Base-by-base conservation (phyloP, 176 grass and related monocot species). In the Otatea glauca region DNA sequence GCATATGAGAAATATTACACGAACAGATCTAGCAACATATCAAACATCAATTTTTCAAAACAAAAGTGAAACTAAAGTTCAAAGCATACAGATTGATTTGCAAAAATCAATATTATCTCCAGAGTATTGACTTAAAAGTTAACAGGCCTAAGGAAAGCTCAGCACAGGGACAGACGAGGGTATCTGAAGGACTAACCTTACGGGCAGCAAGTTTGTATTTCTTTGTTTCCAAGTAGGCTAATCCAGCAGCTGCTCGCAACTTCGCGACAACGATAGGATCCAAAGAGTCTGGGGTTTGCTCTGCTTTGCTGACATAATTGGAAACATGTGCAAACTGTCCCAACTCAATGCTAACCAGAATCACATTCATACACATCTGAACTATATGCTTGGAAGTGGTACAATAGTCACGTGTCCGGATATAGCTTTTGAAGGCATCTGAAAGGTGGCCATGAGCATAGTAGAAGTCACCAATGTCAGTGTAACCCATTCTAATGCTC, bases 401-500 rank as follows among this genome's bases (percentile, higher is more conserved):
- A 80, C 97, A 99, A 81, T 99, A 99, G 67, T 99, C 97, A 47
- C 97, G 91, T 27, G 97, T 99, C 58, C 97, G 77, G 74, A 99
- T 88, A 84, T 96, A 99, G 82, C 83, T 96, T 72, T 99, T 99
- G 82, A 99, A 99, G 35, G 97, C 91, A 44, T 99, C 97, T 5
- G 92, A 86, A 68, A 99, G 93, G 48, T 89, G 84, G 12, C 97
- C 97, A 69, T 92, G 97, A 73, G 84, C 81, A 62, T 96, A 99
- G 78, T 86, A 96, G 88, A 99, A 99, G 72, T 99, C 93, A 44
- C 93, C 97, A 24, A 94, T 89, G 68, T 99, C 97, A 63, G 94
- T 99, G 76, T 92, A 99, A 41, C 97, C 97, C 97, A 99, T 99
- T 82, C 97, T 92, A 79, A 99, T 99, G 84, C 97, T 99, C 86